Percentiles rank a stretch among this genome's conserved stretches.
phyloP scores from a whole-genome alignment of 768 basidiomycete species.

The Scleroderma bovista region DNA sequence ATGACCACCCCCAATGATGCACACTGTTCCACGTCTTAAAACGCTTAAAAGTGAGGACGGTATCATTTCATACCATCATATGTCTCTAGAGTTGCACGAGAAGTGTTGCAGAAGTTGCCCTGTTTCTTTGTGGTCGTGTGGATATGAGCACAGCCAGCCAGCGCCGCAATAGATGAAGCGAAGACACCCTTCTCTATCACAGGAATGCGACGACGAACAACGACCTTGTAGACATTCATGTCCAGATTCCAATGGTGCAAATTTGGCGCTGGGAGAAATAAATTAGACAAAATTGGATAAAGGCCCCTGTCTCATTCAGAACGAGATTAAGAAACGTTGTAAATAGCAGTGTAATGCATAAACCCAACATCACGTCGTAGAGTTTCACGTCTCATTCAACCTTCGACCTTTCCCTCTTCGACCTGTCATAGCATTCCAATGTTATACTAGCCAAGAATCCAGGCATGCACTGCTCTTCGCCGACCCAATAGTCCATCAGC shows the following conservation, averaged over 20 bases:
- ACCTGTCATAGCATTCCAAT: constrained; percentile 80
- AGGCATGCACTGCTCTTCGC: constrained; percentile 78
- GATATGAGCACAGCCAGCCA: not conserved
- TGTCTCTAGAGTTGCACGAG: not conserved
- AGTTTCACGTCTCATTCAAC: not conserved
- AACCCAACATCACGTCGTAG: no score
- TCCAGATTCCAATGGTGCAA: no score
- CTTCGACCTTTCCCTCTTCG: constrained; percentile 37
- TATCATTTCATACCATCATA: constrained; percentile 24
- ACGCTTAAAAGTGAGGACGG: constrained; percentile 20
- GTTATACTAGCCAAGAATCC: constrained; percentile 88
- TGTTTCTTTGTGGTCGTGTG: not conserved
- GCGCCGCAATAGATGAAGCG: not conserved
- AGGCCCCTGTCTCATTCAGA: no score
- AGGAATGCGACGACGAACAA: no score
- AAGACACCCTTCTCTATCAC: not conserved
- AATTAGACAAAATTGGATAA: no score
- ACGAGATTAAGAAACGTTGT: no score
- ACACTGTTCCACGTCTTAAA: constrained; percentile 50
- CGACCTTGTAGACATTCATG: no score
- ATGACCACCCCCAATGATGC: constrained; percentile 88
- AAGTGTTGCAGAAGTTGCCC: not conserved
- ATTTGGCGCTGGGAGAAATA: no score
- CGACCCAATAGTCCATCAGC: constrained; percentile 82
- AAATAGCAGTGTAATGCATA: no score